Conservation (phyloP, 2,329 filamentous ascomycete species). For the Aspergillus proliferans region DNA sequence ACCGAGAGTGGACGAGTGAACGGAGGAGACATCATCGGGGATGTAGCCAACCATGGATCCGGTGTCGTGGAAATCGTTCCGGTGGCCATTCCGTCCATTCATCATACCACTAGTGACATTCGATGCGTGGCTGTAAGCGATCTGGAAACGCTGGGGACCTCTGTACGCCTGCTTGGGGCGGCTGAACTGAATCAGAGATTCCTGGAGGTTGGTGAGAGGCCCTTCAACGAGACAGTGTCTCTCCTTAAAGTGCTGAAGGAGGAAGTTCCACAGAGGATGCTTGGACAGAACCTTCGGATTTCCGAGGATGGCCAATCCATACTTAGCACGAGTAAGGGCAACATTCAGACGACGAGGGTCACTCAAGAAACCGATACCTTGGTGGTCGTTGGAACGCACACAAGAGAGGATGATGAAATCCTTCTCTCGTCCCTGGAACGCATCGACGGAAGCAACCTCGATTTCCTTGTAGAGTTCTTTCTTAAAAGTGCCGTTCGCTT, state of each 20-base stretch:
- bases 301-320: constrained; percentile 89
- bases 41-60: constrained; percentile 93
- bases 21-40: constrained; percentile 91
- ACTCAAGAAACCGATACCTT: constrained; percentile 97
- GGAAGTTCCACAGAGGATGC: constrained; percentile 94
- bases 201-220: constrained; percentile 89
- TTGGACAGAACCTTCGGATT: constrained; percentile 97
- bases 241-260: constrained; percentile 94
- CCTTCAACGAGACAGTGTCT: constrained; percentile 93
- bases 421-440: constrained; percentile 97
- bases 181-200: constrained; percentile 89
- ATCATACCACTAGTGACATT: constrained; percentile 51
- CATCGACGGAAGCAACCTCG: constrained; percentile 95
- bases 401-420: constrained; percentile 98
- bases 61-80: constrained; percentile 60
- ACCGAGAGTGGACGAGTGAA: constrained; percentile 85
- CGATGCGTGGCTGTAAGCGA: constrained; percentile 64
- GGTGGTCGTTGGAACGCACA: constrained; percentile 96
- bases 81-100: constrained; percentile 46
- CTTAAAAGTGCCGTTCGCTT: constrained; percentile 92
- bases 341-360: constrained; percentile 97
- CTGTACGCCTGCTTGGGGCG: constrained; percentile 89
- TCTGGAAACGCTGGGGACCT: constrained; percentile 78
- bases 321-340: constrained; percentile 92
- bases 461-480: constrained; percentile 99